A percentile compares a stretch with the other conserved stretches of the same genome.
These are phyloP conservation scores for Leavenworthia alabamica DNA, from an alignment of 345 rosid genomes.

Conservation along the genomic window DNA sequence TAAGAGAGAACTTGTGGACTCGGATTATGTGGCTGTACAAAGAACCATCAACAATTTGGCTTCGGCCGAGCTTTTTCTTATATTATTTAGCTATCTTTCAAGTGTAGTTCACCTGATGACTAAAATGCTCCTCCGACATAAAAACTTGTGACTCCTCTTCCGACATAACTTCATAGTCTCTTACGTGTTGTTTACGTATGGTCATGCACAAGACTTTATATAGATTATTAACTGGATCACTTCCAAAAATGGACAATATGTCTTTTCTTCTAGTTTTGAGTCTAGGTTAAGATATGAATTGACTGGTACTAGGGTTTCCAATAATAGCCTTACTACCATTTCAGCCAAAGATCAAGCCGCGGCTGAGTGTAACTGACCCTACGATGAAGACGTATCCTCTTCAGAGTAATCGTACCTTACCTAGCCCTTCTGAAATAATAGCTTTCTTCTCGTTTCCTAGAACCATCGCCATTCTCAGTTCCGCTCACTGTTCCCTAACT, in stretches of 20 bases:
- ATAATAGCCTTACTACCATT: background rate
- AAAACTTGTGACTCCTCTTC: background rate
- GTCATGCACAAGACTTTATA: background rate
- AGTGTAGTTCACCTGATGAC: background rate
- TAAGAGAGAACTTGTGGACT: conserved; percentile 13
- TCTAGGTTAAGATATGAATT: background rate
- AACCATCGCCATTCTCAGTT: background rate
- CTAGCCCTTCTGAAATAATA: no score
- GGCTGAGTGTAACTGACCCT: background rate
- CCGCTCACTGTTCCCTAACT: background rate
- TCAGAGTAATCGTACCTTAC: no score
- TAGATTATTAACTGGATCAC: background rate
- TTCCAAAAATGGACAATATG: background rate
- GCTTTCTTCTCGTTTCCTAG: background rate
- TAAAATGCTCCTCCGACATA: background rate
- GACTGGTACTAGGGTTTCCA: background rate
- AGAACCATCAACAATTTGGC: conserved; percentile 2
- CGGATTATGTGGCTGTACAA: background rate
- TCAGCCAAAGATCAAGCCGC: background rate
- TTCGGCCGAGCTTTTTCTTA: background rate
- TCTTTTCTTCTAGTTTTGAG: background rate
- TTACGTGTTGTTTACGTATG: no score
- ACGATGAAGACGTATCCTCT: background rate
- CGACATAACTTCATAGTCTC: background rate
- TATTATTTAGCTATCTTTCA: background rate